Evolutionary conservation across 2,329 filamentous ascomycete genomes (phyloP), one percentile per base, ranked within the genome.

Genomic region (Hawksworthiomyces lignivorus): DNA sequence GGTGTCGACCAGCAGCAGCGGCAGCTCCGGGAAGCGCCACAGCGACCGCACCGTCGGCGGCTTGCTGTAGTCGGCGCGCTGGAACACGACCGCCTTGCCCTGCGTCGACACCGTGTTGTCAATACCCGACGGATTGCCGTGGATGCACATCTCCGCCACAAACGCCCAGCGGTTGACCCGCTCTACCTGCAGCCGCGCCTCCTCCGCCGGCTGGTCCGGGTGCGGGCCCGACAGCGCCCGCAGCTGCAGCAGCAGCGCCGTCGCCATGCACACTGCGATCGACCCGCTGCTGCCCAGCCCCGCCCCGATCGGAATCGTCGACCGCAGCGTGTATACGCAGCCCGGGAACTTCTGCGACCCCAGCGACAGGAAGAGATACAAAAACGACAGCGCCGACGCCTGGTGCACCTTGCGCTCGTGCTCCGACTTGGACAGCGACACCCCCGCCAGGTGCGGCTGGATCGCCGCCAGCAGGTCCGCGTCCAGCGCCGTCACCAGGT

Each of bases 141-240:
- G 92, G 49, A 97, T 96, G 63, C 88, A 92, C 79, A 97, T 84
- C 62, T 98, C 92, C 19, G 84, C 84, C 1, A 98, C 92, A 62
- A 96, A 97, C 0, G 92, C 89, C 92, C 94, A 98, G 48, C 85
- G 77, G 62, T 98, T 98, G 65, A 98, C 96, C 49, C 90, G 80
- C 65, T 97, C 89, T 22, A 97, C 75, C 59, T 98, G 90, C 32
- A 88, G 64, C 46, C 85, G 80, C n/a, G 87, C 87, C 64, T 98
- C 92, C 41, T 87, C 81, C 1, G 80, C 65, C 4, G 88, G 87
- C 61, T 97, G 90, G 54, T 97, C 90, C 0, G 86, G 85, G 58
- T 97, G 90, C 1, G 92, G 92, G 0, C 88, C 88, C 2, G 87
- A 84, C 6, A 98, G 72, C 3, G 89, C 87, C 39, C 89, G 83